Evolutionary conservation across 805 yeast species (phyloP).

Genomic region (Barnettozyma botsteinii): DNA sequence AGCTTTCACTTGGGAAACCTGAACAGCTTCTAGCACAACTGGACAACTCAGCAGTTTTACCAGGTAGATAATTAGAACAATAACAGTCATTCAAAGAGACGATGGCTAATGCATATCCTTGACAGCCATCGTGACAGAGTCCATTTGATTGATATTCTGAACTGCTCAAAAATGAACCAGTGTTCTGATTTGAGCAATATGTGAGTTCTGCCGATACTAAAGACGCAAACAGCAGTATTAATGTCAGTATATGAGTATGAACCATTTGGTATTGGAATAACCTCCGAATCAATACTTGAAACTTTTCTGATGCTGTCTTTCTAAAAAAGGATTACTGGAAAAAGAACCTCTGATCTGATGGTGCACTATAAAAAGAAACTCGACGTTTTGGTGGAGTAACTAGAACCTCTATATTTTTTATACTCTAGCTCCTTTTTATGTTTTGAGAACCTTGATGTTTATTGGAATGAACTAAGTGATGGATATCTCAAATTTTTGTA

Average conservation of each 20-base stretch:
- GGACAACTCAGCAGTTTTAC: constrained; percentile 20
- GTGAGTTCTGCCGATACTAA: constrained; percentile 8
- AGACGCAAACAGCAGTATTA: too few species aligned
- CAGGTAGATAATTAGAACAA: constrained; percentile 38
- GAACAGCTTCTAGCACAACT: constrained; percentile 35
- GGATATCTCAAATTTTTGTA: too few species aligned
- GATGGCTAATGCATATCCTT: constrained; percentile 32
- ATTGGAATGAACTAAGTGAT: too few species aligned
- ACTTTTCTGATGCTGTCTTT: too few species aligned
- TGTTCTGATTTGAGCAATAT: constrained; percentile 18
- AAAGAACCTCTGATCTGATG: too few species aligned
- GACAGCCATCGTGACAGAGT: constrained; percentile 35
- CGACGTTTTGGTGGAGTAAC: too few species aligned
- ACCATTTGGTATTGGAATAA: background rate
- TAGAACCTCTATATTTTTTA: too few species aligned
- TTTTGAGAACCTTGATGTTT: too few species aligned
- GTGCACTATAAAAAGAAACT: too few species aligned
- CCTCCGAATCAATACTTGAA: too few species aligned
- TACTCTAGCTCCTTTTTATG: too few species aligned
- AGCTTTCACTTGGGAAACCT: constrained; percentile 33
- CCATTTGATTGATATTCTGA: constrained; percentile 36
- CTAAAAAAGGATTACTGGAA: too few species aligned
- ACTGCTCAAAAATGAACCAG: constrained; percentile 9
- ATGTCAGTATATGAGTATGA: background rate
- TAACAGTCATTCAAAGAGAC: constrained; percentile 36